phyloP scores from a whole-genome alignment of 768 basidiomycete genomes.

The Lactifluus volemus region DNA sequence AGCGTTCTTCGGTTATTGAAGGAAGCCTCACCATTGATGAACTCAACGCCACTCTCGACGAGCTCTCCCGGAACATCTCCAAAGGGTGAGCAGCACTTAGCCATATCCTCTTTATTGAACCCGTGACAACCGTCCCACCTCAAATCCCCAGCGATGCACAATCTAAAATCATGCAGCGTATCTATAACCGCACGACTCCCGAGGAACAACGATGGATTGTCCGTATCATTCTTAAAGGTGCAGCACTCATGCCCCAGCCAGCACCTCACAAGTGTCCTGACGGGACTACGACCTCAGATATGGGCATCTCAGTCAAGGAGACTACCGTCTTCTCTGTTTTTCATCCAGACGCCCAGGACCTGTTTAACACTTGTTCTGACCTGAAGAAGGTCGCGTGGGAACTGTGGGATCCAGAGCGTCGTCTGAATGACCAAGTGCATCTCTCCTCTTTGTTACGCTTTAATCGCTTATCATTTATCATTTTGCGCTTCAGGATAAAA shows the following conservation, averaged over 20 bases:
- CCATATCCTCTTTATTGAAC: not conserved
- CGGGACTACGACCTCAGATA: constrained; percentile 42
- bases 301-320: constrained; percentile 89
- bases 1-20: constrained; percentile 71
- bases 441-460: not conserved
- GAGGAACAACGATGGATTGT: constrained; percentile 94
- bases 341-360: constrained; percentile 88
- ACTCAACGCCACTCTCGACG: constrained; percentile 73
- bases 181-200: constrained; percentile 73
- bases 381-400: constrained; percentile 90
- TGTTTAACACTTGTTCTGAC: constrained; percentile 96
- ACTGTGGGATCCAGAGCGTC: constrained; percentile 64
- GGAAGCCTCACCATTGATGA: constrained; percentile 74
- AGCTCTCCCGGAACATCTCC: constrained; percentile 60
- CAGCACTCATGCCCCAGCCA: not conserved
- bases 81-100: constrained; percentile 48
- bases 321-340: constrained; percentile 86
- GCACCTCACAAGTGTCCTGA: not conserved
- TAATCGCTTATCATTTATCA: not conserved
- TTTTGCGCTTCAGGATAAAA: constrained; percentile 54
- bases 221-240: constrained; percentile 93
- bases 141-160: constrained; percentile 54
- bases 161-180: constrained; percentile 61
- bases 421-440: constrained; percentile 53
- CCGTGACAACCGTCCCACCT: not conserved